Evolutionary conservation across 2,329 filamentous ascomycete species (phyloP), one percentile per base, ranked within the genome.

Genomic region (Cladophialophora yegresii): DNA sequence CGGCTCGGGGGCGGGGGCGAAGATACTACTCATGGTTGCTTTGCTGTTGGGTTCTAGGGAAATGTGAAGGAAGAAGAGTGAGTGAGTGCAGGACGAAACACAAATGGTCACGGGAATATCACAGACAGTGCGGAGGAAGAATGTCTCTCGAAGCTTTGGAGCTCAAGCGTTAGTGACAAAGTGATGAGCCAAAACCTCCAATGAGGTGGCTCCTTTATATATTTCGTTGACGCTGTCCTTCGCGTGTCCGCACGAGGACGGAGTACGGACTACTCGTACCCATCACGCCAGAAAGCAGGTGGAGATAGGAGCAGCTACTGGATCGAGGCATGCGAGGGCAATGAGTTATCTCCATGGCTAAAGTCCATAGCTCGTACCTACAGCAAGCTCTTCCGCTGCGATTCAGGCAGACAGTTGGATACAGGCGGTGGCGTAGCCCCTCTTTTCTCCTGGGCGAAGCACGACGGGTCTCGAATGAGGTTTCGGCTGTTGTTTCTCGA

Each of bases 1-100:
- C 28, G 86, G 82, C 3, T 81, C 76, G 3, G 83, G 79, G 5
- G 83, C 79, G 20, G 78, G 77, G 16, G 33, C 54, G 66, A 76
- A 77, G 50, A 76, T 3, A 12, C 51, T 45, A 51, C 12, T 40
- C 47, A 59, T 59, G 57, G 13, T 40, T 50, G 57, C 45, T 13
- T 6, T 28, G 26, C 26, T 28, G 26, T 4, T 22, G 55, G 33
- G 13, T 4, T 40, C 30, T 43, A 22, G 8, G 20, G 16, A 32
- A 50, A n/a, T 36, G 8, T 3, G 43, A 58, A 58, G 49, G 32
- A 50, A 28, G 36, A n/a, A n/a, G n/a, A n/a, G n/a, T n/a, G n/a
- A n/a, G n/a, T n/a, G n/a, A n/a, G 43, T 28, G 26, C 26, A 28
- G 5, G 1, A n/a, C n/a, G n/a, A 22, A 4, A 4, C 47, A 26